These are phyloP conservation scores for Chlamydomonas schloesseri DNA, from an alignment of 139 green algal genomes.

Conservation along the genomic window DNA sequence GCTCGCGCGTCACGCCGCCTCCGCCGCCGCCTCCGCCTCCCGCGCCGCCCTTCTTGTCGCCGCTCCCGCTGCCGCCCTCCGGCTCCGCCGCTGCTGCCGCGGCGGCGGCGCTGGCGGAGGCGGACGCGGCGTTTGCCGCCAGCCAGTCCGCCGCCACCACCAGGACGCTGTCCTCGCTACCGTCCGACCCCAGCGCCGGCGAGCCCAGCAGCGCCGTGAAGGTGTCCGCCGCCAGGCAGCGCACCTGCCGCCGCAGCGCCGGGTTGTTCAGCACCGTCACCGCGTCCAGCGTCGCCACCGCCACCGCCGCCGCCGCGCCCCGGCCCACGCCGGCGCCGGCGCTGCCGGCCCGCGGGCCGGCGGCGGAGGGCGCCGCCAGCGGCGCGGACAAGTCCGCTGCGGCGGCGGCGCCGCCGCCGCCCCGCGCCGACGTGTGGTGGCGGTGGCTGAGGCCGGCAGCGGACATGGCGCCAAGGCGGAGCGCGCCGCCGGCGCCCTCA, in stretches of 20 bases:
- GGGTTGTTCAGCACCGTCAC: constrained; percentile 28
- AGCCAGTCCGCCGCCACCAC: constrained; percentile 31
- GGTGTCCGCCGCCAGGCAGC: not conserved
- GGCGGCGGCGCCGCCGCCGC: too few relatives aligned
- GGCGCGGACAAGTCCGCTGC: too few relatives aligned
- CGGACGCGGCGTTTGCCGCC: not conserved
- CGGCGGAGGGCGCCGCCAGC: too few relatives aligned
- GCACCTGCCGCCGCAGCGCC: constrained; percentile 9
- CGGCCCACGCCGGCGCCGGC: not conserved
- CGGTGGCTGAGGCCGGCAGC: too few relatives aligned
- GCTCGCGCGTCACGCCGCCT: not conserved
- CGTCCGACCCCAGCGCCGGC: not conserved
- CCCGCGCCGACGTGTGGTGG: too few relatives aligned
- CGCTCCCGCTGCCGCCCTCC: too few relatives aligned
- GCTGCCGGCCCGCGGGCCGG: not conserved
- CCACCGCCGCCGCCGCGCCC: not conserved
- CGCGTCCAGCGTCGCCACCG: not conserved
- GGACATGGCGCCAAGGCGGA: too few relatives aligned
- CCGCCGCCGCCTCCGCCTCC: too few relatives aligned
- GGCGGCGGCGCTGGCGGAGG: too few relatives aligned
- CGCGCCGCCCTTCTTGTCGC: not conserved
- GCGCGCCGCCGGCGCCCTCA: too few relatives aligned
- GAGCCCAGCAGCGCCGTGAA: constrained; percentile 7
- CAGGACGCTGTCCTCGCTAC: constrained; percentile 4
- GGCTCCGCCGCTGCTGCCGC: too few relatives aligned